These are phyloP conservation scores for Lentinula aciculospora DNA, from an alignment of 768 basidiomycete species.

Conservation along the genomic window DNA sequence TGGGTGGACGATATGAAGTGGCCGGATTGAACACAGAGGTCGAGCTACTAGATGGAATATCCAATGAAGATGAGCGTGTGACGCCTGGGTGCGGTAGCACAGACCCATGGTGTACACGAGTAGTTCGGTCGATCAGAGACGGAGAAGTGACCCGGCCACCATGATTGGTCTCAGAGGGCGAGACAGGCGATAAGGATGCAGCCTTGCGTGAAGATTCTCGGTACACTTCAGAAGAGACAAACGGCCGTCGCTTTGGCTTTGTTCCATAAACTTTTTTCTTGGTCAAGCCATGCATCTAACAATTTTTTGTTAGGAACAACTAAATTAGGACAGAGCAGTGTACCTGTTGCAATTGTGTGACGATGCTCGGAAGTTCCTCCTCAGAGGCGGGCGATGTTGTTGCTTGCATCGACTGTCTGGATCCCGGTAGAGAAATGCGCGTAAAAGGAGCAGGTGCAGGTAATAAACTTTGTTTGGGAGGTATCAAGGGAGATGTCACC, in stretches of 20 bases:
- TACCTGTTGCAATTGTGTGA: slow-evolving; percentile 53
- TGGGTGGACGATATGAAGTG: not conserved
- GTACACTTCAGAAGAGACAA: slow-evolving; percentile 26
- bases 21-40: not conserved
- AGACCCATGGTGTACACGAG: slow-evolving; percentile 2
- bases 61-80: not conserved
- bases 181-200: slow-evolving; percentile 4
- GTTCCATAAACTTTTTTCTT: slow-evolving; percentile 63
- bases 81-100: not conserved
- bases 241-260: slow-evolving; percentile 44
- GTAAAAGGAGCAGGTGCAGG: not conserved
- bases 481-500: not conserved
- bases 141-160: slow-evolving; percentile 7
- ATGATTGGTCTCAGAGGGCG: slow-evolving; percentile 5
- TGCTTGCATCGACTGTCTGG: not conserved
- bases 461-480: not conserved
- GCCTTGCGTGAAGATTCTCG: slow-evolving; percentile 3
- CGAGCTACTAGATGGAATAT: not conserved
- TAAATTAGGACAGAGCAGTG: not conserved
- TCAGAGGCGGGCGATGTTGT: slow-evolving; percentile 8
- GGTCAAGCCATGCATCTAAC: slow-evolving; percentile 52
- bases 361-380: slow-evolving; percentile 41
- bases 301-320: not conserved
- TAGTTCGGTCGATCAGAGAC: not conserved
- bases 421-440: not conserved